Base-by-base conservation (phyloP, 768 basidiomycete species). In the Boletus sp. region DNA sequence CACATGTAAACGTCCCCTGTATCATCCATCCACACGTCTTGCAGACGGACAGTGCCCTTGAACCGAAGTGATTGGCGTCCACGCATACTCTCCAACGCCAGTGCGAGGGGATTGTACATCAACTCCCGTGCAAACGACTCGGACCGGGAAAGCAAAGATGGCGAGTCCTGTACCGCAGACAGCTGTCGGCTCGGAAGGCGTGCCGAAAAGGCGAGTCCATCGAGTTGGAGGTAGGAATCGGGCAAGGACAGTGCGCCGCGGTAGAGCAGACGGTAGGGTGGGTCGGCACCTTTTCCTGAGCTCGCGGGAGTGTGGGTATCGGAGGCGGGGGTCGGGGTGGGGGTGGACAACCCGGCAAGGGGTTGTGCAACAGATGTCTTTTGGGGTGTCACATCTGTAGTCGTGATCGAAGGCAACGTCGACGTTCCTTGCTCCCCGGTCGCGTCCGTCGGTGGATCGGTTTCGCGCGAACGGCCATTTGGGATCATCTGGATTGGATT, bases 31-130 rank as follows among this genome's bases (percentile, higher is more conserved):
- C 80, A 85, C 0, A 88, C 64, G 48, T 85, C 80, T 35, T 73
- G 65, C 37, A 88, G 67, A 29, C 72, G 74, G 17, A 80, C 76
- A 0, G 76, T 74, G 3, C 82, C 85, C 46, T 82, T 72, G 54
- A 87, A 78, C 34, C 81, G 76, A 19, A 91, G 70, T 25, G 79
- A 79, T 1, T 84, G 85, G 19, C 87, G 71, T 17, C 87, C 85
- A 37, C 88, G 87, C 87, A 91, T 89, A 68, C 83, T 88, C 70
- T 90, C 89, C 47, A 91, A 66, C 0, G 87, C 83, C 21, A 90
- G 69, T 4, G 89, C 85, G 13, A 90, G 74, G 0, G 84, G 83
- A 58, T 86, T 88, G 56, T 85, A 74, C 21, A 90, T 75, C 14
- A 91, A 72, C 17, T 75, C 74, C 10, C 56, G 42, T 1, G 57